Evolutionary conservation across 1,139 yeast genomes (phyloP).

Genomic region (Kluyveromyces sp.): DNA sequence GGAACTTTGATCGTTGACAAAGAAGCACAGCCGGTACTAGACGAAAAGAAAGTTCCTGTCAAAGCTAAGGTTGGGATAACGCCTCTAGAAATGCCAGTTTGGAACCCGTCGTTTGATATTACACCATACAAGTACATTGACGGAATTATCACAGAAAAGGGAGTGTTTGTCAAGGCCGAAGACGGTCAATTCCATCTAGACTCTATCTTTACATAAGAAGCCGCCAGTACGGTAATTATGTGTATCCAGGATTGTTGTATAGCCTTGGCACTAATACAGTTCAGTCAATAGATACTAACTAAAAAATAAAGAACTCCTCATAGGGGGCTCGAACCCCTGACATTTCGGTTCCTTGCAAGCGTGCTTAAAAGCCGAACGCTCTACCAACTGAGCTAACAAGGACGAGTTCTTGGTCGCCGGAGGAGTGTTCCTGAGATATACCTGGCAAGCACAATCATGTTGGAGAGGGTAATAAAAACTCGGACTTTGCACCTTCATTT

Average conservation of each 20-base stretch:
- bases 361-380: constrained; percentile 31
- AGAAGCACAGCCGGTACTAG: constrained; percentile 30
- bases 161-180: constrained; percentile 42
- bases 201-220: background rate
- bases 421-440: too few relatives aligned
- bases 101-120: constrained; percentile 97
- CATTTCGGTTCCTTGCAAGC: constrained; percentile 28
- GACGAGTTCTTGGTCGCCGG: constrained; percentile 21
- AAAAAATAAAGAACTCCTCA: constrained; percentile 23
- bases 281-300: background rate
- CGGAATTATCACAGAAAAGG: constrained; percentile 79
- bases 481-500: too few relatives aligned
- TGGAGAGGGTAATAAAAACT: too few relatives aligned
- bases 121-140: constrained; percentile 80
- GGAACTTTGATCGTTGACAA: constrained; percentile 49
- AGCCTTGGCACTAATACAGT: background rate
- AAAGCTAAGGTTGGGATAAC: constrained; percentile 72
- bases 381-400: constrained; percentile 32
- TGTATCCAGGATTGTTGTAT: background rate
- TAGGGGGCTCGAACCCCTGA: constrained; percentile 32
- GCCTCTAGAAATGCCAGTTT: constrained; percentile 75
- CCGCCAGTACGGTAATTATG: background rate
- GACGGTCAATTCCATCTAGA: constrained; percentile 42
- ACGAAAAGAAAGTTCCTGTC: constrained; percentile 32
- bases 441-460: too few relatives aligned